phyloP scores from a whole-genome alignment of 2,329 filamentous ascomycete genomes.

The Sphaerulina musiva region DNA sequence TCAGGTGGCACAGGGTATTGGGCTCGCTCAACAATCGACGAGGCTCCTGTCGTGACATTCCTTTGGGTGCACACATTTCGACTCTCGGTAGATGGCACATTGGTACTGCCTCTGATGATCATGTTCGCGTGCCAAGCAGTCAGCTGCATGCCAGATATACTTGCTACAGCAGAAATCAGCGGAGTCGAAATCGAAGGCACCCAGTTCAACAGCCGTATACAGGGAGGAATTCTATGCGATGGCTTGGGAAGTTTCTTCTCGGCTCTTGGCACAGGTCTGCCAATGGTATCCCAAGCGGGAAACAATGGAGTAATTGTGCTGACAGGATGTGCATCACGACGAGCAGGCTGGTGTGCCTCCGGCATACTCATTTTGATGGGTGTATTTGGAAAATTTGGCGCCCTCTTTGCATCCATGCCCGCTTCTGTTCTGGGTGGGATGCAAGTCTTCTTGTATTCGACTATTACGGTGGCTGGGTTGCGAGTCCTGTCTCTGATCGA shows the following conservation, averaged over 20 bases:
- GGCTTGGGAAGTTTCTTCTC: slow-evolving; percentile 9
- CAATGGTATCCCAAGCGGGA: slow-evolving; percentile 11
- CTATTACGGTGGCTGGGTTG: slow-evolving; percentile 68
- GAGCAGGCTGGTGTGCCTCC: slow-evolving; percentile 9
- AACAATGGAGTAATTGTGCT: slow-evolving; percentile 14
- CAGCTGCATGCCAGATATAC: slow-evolving; percentile 11
- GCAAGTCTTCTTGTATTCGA: slow-evolving; percentile 67
- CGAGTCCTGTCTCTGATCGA: slow-evolving; percentile 62
- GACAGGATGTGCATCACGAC: slow-evolving; percentile 10
- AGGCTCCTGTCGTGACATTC: slow-evolving; percentile 8
- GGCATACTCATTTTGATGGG: slow-evolving; percentile 11
- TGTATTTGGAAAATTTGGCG: slow-evolving; percentile 9
- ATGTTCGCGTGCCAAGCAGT: slow-evolving; percentile 11
- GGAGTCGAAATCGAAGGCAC: slow-evolving; percentile 11
- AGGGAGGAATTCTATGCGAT: slow-evolving; percentile 13
- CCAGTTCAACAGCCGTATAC: slow-evolving; percentile 9
- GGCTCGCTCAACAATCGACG: slow-evolving; percentile 3
- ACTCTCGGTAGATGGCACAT: slow-evolving; percentile 8
- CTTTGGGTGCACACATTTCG: slow-evolving; percentile 10
- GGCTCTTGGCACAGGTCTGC: slow-evolving; percentile 8
- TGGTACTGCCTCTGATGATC: slow-evolving; percentile 9
- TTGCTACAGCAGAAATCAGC: slow-evolving; percentile 12
- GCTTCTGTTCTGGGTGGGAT: slow-evolving; percentile 36
- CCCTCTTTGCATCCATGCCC: slow-evolving; percentile 10
- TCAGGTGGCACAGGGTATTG: slow-evolving; percentile 12